These are phyloP conservation scores for Penicillium sp. DNA, from an alignment of 2,329 filamentous ascomycete genomes.

Conservation along the genomic window DNA sequence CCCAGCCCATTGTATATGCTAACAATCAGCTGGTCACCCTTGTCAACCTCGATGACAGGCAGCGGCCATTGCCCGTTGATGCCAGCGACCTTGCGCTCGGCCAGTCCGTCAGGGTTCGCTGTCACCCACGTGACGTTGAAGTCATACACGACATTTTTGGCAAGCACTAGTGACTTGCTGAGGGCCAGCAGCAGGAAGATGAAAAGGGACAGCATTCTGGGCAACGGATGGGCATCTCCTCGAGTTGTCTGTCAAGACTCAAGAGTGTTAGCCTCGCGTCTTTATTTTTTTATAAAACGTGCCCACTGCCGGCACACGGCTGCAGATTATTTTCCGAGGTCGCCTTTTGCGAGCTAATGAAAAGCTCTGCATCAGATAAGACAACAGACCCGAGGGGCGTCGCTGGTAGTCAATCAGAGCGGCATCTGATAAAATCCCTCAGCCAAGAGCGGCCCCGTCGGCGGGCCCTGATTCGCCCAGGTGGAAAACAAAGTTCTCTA, in stretches of 20 bases:
- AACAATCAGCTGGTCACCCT: conserved; percentile 68
- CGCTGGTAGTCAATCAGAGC: neutral
- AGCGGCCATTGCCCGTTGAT: conserved; percentile 74
- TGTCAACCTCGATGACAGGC: conserved; percentile 67
- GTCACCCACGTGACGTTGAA: conserved; percentile 54
- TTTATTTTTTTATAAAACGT: neutral
- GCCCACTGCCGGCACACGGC: too few species aligned
- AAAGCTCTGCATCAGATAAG: conserved; percentile 8
- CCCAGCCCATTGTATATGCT: conserved; percentile 64
- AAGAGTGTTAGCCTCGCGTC: too few species aligned
- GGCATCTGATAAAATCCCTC: neutral
- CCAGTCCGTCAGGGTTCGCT: conserved; percentile 53
- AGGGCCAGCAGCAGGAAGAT: conserved; percentile 6
- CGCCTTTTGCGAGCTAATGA: neutral
- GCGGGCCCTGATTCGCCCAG: neutral
- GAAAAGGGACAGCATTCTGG: conserved; percentile 1
- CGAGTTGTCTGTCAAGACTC: neutral
- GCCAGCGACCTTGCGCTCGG: conserved; percentile 56
- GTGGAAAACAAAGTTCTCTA: neutral
- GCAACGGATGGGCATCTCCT: neutral
- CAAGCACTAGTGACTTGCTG: conserved; percentile 9
- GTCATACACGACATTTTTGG: conserved; percentile 43
- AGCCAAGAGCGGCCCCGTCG: neutral
- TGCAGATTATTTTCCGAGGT: neutral
- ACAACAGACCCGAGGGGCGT: too few species aligned